These are phyloP conservation scores for Metschnikowia gruessii DNA, from an alignment of 805 yeast species.

Conservation along the genomic window DNA sequence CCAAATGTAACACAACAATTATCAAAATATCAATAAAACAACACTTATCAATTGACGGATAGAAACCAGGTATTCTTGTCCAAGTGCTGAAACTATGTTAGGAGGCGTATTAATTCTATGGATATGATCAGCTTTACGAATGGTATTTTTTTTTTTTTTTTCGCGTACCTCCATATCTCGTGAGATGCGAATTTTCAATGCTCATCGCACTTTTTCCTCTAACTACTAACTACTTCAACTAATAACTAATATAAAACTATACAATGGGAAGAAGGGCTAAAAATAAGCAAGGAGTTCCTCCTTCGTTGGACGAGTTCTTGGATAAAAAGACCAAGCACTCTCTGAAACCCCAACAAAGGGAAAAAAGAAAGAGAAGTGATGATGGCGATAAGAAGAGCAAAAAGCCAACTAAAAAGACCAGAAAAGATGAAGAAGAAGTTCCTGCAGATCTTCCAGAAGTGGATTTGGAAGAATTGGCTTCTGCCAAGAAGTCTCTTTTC, in stretches of 20 bases:
- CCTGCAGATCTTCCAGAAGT: constrained; percentile 55
- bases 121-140: not conserved
- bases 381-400: constrained; percentile 20
- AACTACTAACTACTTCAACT: too few relatives aligned
- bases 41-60: not conserved
- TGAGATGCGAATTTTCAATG: constrained; percentile 17
- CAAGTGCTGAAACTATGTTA: not conserved
- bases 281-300: constrained; percentile 92
- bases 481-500: constrained; percentile 71
- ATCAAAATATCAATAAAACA: too few relatives aligned
- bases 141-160: constrained; percentile 7
- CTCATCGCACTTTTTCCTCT: constrained; percentile 21
- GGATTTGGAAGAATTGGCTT: constrained; percentile 61
- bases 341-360: constrained; percentile 29
- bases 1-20: too few relatives aligned
- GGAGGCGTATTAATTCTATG: not conserved
- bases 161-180: constrained; percentile 10
- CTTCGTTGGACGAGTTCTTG: constrained; percentile 75
- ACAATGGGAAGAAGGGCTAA: constrained; percentile 90
- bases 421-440: constrained; percentile 18
- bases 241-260: not conserved
- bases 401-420: constrained; percentile 19
- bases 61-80: not conserved
- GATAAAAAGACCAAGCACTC: constrained; percentile 40
- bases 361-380: constrained; percentile 24